These are phyloP conservation scores for Dictyostelium firmibasis DNA, from an alignment of 78 protist genomes.

Conservation along the genomic window DNA sequence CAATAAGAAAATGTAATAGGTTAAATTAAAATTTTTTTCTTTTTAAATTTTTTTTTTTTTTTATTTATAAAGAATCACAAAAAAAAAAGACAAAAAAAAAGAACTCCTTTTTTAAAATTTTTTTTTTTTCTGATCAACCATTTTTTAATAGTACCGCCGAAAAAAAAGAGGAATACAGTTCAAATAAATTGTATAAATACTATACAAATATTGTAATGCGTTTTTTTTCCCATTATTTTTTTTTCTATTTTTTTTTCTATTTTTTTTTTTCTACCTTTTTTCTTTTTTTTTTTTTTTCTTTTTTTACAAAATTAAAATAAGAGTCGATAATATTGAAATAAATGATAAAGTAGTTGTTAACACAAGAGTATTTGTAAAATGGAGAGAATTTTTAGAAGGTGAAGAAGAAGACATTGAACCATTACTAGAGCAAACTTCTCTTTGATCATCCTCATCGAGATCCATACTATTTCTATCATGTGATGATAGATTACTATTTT, in stretches of 20 bases:
- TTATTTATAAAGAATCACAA: background rate
- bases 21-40: too few relatives aligned
- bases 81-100: too few relatives aligned
- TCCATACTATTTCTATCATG: background rate
- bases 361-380: background rate
- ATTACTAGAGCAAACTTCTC: background rate
- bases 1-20: too few relatives aligned
- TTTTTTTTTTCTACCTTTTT: background rate
- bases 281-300: background rate
- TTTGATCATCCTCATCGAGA: background rate
- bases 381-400: background rate
- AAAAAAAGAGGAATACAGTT: background rate
- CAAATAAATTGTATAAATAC: background rate
- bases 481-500: background rate
- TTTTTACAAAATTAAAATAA: background rate
- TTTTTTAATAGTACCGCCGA: too few relatives aligned
- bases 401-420: constrained; percentile 1
- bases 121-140: background rate
- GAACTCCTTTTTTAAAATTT: background rate
- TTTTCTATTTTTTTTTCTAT: constrained; percentile 16
- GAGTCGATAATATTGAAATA: background rate
- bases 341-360: background rate
- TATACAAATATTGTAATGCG: background rate
- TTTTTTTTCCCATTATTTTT: background rate
- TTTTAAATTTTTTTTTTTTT: too few relatives aligned